Evolutionary conservation across 192 early-diverging fungal species (phyloP).

Genomic region (Polychytrium aggregatum): DNA sequence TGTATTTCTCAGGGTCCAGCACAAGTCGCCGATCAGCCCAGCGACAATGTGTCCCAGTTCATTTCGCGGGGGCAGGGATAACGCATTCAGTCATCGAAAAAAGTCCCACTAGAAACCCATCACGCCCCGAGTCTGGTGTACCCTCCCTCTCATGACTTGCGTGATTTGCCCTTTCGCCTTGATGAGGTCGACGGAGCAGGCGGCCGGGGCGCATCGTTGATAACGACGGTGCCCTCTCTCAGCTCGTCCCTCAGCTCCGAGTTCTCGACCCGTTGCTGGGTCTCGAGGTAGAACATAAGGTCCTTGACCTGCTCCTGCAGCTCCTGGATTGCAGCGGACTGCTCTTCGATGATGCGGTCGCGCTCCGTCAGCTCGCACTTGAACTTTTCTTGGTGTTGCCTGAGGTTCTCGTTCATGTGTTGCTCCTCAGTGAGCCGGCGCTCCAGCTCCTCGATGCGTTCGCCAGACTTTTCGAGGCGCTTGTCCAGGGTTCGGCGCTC

Average conservation of each 20-base stretch:
- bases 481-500: slow-evolving; percentile 42
- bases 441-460: slow-evolving; percentile 39
- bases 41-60: too few species aligned
- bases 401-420: slow-evolving; percentile 41
- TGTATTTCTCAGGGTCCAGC: too few species aligned
- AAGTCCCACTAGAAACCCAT: too few species aligned
- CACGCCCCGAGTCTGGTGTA: too few species aligned
- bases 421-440: slow-evolving; percentile 62
- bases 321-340: slow-evolving; percentile 51
- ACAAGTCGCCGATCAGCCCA: too few species aligned
- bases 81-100: too few species aligned
- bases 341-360: slow-evolving; percentile 39
- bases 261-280: slow-evolving; percentile 49
- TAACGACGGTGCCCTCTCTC: slow-evolving; percentile 10
- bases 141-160: too few species aligned
- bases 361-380: slow-evolving; percentile 40
- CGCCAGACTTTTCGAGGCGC: slow-evolving; percentile 45
- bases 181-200: too few species aligned
- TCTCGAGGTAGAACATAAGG: slow-evolving; percentile 78
- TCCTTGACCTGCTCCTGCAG: slow-evolving; percentile 83
- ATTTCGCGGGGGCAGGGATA: too few species aligned
- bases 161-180: too few species aligned
- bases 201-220: too few species aligned
- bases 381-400: slow-evolving; percentile 54
- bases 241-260: slow-evolving; percentile 14